Conservation (phyloP, 1,139 yeast genomes). For the Yamadazyma dendronema region DNA sequence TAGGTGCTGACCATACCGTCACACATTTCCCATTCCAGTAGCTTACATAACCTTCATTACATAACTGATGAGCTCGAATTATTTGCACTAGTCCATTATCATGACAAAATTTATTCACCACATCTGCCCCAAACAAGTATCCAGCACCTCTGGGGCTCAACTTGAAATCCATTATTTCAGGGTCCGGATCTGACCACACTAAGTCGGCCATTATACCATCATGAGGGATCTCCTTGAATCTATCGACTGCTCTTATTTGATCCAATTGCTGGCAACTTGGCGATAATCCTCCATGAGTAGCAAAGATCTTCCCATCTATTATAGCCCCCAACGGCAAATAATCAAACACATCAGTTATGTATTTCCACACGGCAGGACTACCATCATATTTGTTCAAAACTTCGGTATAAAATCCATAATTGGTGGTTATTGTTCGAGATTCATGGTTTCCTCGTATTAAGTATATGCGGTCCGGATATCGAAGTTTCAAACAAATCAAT, state of each 20-base stretch:
- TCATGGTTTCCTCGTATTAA: constrained; percentile 94
- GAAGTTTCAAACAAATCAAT: constrained; percentile 75
- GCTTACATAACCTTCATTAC: constrained; percentile 93
- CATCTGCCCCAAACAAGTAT: constrained; percentile 89
- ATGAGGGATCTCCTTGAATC: constrained; percentile 94
- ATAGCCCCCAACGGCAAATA: constrained; percentile 87
- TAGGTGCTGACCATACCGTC: constrained; percentile 98
- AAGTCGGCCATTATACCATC: constrained; percentile 99
- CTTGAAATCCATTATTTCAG: constrained; percentile 77
- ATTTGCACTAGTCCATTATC: constrained; percentile 79
- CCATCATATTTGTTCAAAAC: constrained; percentile 86
- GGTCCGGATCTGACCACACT: constrained; percentile 98
- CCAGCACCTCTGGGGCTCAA: constrained; percentile 97
- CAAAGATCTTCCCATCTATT: constrained; percentile 89
- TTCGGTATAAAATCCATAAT: constrained; percentile 94
- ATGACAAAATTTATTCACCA: constrained; percentile 80
- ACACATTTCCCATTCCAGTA: constrained; percentile 88
- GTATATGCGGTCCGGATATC: constrained; percentile 81
- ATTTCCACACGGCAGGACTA: constrained; percentile 75
- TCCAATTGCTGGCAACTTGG: constrained; percentile 94
- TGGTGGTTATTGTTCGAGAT: constrained; percentile 92
- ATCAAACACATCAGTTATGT: constrained; percentile 91
- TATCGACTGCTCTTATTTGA: constrained; percentile 83
- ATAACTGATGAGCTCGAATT: constrained; percentile 91
- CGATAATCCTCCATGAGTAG: constrained; percentile 94